A percentile compares a stretch with the other conserved stretches of the same genome.
These are phyloP conservation scores for Candida tibetensis DNA, from an alignment of 805 yeast species.

Conservation along the genomic window DNA sequence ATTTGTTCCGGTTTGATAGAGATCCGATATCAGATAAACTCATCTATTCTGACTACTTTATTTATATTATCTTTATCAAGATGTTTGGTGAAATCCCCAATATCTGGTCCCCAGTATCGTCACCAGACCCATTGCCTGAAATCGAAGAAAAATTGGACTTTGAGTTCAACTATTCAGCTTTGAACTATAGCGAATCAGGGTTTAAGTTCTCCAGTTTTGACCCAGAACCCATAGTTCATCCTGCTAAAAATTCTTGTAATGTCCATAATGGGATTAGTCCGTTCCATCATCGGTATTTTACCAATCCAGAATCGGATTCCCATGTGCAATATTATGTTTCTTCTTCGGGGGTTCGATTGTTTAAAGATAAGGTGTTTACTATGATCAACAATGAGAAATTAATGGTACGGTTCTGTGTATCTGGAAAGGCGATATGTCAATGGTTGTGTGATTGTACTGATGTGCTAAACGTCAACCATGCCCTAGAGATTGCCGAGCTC, in stretches of 20 bases:
- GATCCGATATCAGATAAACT: conserved; percentile 55
- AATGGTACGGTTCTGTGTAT: conserved; percentile 47
- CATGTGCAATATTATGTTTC: conserved; percentile 77
- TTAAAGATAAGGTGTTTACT: conserved; percentile 39
- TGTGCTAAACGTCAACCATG: conserved; percentile 50
- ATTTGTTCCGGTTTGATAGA: conserved; percentile 65
- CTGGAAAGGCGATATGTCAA: conserved; percentile 78
- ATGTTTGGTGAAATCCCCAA: conserved; percentile 69
- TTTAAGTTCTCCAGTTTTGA: neutral
- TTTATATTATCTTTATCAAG: conserved; percentile 59
- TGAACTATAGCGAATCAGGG: neutral
- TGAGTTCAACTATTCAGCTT: neutral
- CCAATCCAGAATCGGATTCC: conserved; percentile 86
- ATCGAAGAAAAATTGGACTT: neutral
- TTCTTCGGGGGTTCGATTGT: conserved; percentile 60
- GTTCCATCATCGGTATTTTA: conserved; percentile 70
- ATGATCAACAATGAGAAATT: conserved; percentile 14
- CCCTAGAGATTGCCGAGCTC: conserved; percentile 49
- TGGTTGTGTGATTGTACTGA: conserved; percentile 93
- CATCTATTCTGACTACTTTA: conserved; percentile 58
- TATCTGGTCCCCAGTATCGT: conserved; percentile 59
- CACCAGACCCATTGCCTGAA: conserved; percentile 42
- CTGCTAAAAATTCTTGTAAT: neutral
- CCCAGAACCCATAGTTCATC: neutral
- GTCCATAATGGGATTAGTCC: conserved; percentile 45